Evolutionary conservation across 2,329 filamentous ascomycete species (phyloP).

Genomic region (Neopestalotiopsis clavispora): DNA sequence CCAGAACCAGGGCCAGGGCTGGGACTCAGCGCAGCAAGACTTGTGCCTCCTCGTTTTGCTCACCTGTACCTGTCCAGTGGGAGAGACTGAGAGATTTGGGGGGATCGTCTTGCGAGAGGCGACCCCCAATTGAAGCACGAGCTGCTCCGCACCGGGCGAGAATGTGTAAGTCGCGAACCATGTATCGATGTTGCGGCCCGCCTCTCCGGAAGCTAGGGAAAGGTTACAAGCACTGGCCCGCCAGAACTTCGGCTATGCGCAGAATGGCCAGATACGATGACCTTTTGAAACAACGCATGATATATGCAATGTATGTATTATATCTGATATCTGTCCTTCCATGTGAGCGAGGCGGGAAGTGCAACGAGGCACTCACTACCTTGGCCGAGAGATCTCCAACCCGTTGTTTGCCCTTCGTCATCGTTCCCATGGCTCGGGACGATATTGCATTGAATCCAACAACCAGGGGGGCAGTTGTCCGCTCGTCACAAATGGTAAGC

Average conservation of each 20-base stretch:
- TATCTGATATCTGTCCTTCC: no score
- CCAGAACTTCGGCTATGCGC: slow-evolving; percentile 23
- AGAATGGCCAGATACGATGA: slow-evolving; percentile 17
- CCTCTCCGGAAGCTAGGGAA: slow-evolving; percentile 35
- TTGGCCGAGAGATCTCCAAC: not conserved
- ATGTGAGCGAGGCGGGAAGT: no score
- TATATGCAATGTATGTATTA: not conserved
- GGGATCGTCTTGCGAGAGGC: not conserved
- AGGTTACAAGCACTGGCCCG: slow-evolving; percentile 12
- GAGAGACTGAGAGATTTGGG: not conserved
- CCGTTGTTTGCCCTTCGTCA: not conserved
- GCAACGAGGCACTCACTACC: no score
- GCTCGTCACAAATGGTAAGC: slow-evolving; percentile 8
- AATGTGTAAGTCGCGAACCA: not conserved
- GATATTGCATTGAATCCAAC: slow-evolving; percentile 14
- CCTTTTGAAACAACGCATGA: not conserved
- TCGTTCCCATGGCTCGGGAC: slow-evolving; percentile 5
- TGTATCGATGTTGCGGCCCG: slow-evolving; percentile 34
- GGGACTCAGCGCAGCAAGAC: no score
- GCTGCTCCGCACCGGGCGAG: slow-evolving; percentile 14
- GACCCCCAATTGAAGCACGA: slow-evolving; percentile 2
- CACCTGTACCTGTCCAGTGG: not conserved
- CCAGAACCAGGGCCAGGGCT: no score
- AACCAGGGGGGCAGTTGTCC: not conserved
- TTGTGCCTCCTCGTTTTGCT: not conserved